These are phyloP conservation scores for Digitaria exilis DNA, from an alignment of 202 grass and related monocot genomes.

Conservation along the genomic window DNA sequence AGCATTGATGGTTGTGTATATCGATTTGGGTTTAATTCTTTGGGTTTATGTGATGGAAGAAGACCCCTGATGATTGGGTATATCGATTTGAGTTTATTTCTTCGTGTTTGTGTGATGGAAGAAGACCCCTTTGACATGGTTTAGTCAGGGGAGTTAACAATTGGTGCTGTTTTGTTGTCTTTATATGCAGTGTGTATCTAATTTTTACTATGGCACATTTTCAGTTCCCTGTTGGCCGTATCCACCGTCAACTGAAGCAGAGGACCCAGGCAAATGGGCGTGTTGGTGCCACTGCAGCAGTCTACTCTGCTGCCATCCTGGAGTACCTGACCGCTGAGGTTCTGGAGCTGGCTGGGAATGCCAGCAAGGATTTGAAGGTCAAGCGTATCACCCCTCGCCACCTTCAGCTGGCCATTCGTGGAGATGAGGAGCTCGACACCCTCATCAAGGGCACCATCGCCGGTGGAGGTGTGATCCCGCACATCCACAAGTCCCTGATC, in stretches of 20 bases:
- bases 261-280: constrained; percentile 68
- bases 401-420: constrained; percentile 73
- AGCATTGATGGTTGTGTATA: neutral
- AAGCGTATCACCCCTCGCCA: constrained; percentile 89
- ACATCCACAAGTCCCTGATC: constrained; percentile 87
- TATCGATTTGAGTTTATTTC: neutral
- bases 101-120: neutral
- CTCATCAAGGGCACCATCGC: constrained; percentile 88
- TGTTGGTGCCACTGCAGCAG: constrained; percentile 69
- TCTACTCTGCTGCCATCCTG: constrained; percentile 73
- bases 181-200: neutral
- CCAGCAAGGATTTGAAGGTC: constrained; percentile 84
- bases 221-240: constrained; percentile 74
- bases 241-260: constrained; percentile 70
- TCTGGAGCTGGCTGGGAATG: constrained; percentile 68
- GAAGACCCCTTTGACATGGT: neutral
- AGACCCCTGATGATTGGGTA: neutral
- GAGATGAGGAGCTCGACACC: constrained; percentile 78
- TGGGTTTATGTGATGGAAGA: neutral
- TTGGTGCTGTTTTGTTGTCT: neutral
- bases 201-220: neutral
- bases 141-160: neutral
- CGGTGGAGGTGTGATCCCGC: constrained; percentile 77
- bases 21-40: neutral
- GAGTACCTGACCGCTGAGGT: constrained; percentile 69